phyloP scores from a whole-genome alignment of 1,139 yeast species.

The Yamadazyma diospyri region DNA sequence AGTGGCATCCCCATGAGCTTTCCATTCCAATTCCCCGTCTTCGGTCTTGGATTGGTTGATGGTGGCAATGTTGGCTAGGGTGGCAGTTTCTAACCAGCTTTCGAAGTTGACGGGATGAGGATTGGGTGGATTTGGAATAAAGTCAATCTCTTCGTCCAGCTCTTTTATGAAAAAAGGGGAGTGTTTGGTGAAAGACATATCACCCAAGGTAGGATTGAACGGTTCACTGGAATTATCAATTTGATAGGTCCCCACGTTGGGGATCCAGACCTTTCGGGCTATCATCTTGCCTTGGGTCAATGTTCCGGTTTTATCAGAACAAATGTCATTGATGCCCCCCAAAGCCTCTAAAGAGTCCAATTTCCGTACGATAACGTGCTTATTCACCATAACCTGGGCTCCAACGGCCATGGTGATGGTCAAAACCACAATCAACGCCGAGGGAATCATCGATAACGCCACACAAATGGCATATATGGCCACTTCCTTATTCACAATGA shows the following conservation, averaged over 20 bases:
- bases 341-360: slow-evolving; percentile 76
- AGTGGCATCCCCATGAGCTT: slow-evolving; percentile 82
- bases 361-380: slow-evolving; percentile 73
- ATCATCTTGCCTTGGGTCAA: slow-evolving; percentile 80
- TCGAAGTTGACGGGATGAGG: slow-evolving; percentile 28
- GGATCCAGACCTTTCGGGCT: slow-evolving; percentile 71
- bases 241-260: slow-evolving; percentile 64
- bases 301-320: slow-evolving; percentile 84
- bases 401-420: slow-evolving; percentile 88
- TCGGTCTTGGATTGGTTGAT: slow-evolving; percentile 42
- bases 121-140: slow-evolving; percentile 20
- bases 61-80: slow-evolving; percentile 71
- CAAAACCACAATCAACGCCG: slow-evolving; percentile 73
- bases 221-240: slow-evolving; percentile 65
- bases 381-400: slow-evolving; percentile 70
- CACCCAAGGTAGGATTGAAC: slow-evolving; percentile 69
- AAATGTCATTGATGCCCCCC: slow-evolving; percentile 77
- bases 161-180: slow-evolving; percentile 43
- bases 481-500: slow-evolving; percentile 63
- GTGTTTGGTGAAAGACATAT: slow-evolving; percentile 35
- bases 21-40: slow-evolving; percentile 50
- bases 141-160: slow-evolving; percentile 36
- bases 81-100: slow-evolving; percentile 56
- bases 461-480: slow-evolving; percentile 83
- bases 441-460: slow-evolving; percentile 81